A percentile compares a stretch with the other conserved stretches of the same genome.
Conservation (phyloP, 352 stramenopile species). For the Pythium dissotocum region DNA sequence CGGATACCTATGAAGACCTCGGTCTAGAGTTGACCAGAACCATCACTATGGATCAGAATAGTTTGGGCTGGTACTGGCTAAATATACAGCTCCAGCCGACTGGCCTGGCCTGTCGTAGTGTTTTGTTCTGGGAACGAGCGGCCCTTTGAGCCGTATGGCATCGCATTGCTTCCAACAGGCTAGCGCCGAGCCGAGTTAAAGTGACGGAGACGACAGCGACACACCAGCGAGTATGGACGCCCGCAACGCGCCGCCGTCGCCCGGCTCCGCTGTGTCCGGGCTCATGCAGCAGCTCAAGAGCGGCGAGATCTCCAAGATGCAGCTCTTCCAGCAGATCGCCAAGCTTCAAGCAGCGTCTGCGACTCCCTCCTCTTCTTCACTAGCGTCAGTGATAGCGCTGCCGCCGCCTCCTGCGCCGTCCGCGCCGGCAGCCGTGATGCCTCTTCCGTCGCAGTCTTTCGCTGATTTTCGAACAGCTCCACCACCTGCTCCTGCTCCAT, state of each 20-base stretch:
- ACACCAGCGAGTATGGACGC: slow-evolving; percentile 37
- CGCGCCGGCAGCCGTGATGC: background rate
- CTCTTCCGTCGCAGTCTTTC: background rate
- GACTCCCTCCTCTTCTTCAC: background rate
- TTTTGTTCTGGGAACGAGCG: slow-evolving; percentile 1
- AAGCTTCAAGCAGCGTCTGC: slow-evolving; percentile 48
- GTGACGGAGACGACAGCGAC: background rate
- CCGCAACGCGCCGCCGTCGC: slow-evolving; percentile 21
- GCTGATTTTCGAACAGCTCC: background rate
- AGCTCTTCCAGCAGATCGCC: slow-evolving; percentile 83
- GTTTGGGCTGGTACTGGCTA: background rate
- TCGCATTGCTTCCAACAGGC: background rate
- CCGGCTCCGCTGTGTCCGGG: slow-evolving; percentile 48
- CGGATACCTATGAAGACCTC: slow-evolving; percentile 1
- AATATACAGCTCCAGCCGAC: background rate
- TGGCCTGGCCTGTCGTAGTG: background rate
- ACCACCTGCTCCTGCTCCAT: background rate
- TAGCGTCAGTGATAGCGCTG: background rate
- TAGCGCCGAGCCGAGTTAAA: background rate
- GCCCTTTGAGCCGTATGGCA: background rate
- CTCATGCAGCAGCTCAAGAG: slow-evolving; percentile 86
- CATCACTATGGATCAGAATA: background rate
- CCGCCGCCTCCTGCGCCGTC: background rate
- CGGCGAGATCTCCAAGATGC: slow-evolving; percentile 83
- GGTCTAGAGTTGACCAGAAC: background rate